Evolutionary conservation across 352 stramenopile genomes (phyloP), one percentile per base, ranked within the genome.

Genomic region (Globisporangium spinosum): DNA sequence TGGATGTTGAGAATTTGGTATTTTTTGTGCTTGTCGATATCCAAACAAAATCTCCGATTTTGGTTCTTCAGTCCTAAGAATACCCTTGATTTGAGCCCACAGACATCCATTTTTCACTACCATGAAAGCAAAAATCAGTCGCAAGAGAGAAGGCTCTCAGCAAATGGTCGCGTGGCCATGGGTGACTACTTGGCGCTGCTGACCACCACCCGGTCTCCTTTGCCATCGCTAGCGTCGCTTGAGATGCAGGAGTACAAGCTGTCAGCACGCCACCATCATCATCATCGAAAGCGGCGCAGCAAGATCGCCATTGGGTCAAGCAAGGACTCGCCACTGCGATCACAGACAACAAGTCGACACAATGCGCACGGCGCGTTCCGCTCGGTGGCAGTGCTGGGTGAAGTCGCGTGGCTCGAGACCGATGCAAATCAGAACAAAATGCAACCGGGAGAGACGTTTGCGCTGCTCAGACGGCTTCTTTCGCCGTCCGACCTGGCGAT

Each of bases 381-480:
- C 23, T 86, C 76, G 17, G 56, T 65, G 32, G 64, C 63, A 22
- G 70, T 82, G 22, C 54, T 81, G 22, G 65, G 70, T 15, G 64
- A 84, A 65, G 64, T 86, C 15, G 64, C 59, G 10, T 64, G 76
- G 9, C 34, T 82, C 32, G 76, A 83, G 55, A 74, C 67, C 12
- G 72, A 66, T 5, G 25, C 62, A 17, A 65, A 68, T 23, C 49
- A 65, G 9, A 23, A 0, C 45, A 35, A 49, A 25, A 62, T 83
- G 69, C 70, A 68, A 45, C 75, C 70, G 1, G 77, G 78, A 3
- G 65, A 81, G 8, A 73, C 78, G 3, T 69, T 84, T 10, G 29
- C 23, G 10, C 62, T 77, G 10, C 65, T 87, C 51, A 70, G 29
- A 55, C 66, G 71, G 27, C 17, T 70, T 10, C 32, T 70, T 27